Evolutionary conservation across 179 eudicot species (phyloP), one percentile per base, ranked within the genome.

Genomic region (Patellifolia procumbens): DNA sequence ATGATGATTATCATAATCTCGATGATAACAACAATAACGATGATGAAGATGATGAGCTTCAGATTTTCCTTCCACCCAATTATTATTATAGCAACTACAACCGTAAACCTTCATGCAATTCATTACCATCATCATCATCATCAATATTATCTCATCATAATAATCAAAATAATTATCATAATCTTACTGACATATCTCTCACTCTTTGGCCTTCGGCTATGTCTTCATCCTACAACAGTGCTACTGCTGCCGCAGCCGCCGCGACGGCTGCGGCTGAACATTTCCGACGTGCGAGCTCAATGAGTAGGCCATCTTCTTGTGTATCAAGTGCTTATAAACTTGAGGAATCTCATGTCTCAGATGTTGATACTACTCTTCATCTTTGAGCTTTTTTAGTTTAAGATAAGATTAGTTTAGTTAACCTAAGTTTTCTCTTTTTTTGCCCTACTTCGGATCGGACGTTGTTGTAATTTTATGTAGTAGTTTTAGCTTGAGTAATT

Each of bases 361-460:
- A 88, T 80, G 91, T 91, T 73, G 96, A 91, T 83, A 91, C 96
- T 70, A 86, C 96, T 77, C 96, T 91, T 77, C 96, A 89, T 85
- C 88, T 91, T n/a, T 91, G 78, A 83, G 37, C 75, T 24, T 4
- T 6, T 8, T 29, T 56, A 15, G 4, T n/a, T 77, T n/a, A 16
- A 19, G 31, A 49, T 20, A 4, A 0, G 6, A n/a, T 68, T 68
- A 48, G 1, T 64, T 19, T 29, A 60, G 49, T 61, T 74, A 31
- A 28, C 19, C 53, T 17, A 65, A 13, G 34, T 35, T n/a, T n/a
- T n/a, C 29, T 8, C 11, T 29, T 11, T 53, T 10, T 26, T 55
- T 24, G 16, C 34, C 5, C 2, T 59, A 31, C n/a, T 3, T 17
- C 20, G 11, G 59, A 31, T 76, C 9, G 62, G 45, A 28, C 35